Evolutionary conservation across 768 basidiomycete genomes (phyloP).

Genomic region (Podaxis mareebaensis): DNA sequence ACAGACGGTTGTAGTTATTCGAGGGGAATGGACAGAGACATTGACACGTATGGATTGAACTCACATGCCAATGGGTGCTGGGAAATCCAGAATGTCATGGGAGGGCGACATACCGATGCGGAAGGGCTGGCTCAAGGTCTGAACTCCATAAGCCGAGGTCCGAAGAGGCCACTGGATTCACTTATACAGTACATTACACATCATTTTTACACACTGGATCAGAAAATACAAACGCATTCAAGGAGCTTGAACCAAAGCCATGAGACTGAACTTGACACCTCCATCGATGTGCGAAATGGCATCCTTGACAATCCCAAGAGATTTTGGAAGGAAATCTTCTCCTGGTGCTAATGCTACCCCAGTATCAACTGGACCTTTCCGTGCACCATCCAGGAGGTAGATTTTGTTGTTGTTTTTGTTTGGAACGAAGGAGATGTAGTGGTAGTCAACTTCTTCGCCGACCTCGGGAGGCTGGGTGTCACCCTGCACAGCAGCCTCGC

Average conservation of each 20-base stretch:
- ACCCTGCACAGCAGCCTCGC: constrained; percentile 30
- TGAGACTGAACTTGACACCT: constrained; percentile 28
- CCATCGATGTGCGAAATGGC: constrained; percentile 25
- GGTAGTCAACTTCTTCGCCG: constrained; percentile 31
- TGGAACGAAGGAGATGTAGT: constrained; percentile 35
- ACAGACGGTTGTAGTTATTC: background rate
- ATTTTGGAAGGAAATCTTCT: constrained; percentile 26
- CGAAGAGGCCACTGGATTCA: background rate
- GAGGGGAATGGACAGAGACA: background rate
- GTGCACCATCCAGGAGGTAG: constrained; percentile 35
- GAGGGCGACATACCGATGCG: background rate
- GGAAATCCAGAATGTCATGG: background rate
- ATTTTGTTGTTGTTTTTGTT: constrained; percentile 28
- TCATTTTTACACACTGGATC: background rate
- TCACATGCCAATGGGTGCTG: background rate
- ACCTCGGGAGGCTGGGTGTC: constrained; percentile 29
- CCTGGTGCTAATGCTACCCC: constrained; percentile 22
- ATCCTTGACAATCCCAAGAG: constrained; percentile 23
- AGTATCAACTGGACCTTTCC: constrained; percentile 33
- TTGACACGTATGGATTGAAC: background rate
- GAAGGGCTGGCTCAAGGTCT: background rate
- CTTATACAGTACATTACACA: background rate
- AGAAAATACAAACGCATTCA: background rate
- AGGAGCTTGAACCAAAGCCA: constrained; percentile 22
- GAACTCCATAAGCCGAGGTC: background rate